Conservation (phyloP, 2,329 filamentous ascomycete genomes). For the Cladophialophora bantiana region DNA sequence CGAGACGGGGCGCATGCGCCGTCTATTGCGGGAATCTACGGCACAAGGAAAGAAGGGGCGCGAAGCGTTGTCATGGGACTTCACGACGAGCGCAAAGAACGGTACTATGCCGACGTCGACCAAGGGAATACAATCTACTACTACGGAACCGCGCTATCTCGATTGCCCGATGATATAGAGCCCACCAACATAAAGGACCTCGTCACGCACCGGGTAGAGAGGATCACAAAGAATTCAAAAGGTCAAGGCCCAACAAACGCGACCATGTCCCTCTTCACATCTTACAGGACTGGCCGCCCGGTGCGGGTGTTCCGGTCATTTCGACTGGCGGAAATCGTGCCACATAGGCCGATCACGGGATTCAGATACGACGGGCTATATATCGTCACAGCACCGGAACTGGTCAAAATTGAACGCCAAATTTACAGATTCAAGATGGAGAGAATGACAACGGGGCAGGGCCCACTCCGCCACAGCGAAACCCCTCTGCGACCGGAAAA, state of each 20-base stretch:
- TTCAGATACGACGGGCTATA: slow-evolving; percentile 68
- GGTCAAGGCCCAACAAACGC: slow-evolving; percentile 43
- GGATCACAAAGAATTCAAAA: slow-evolving; percentile 30
- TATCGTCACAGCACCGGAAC: slow-evolving; percentile 49
- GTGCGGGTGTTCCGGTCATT: slow-evolving; percentile 61
- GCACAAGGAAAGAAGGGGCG: slow-evolving; percentile 55
- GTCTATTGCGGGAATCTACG: slow-evolving; percentile 54
- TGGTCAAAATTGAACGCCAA: slow-evolving; percentile 50
- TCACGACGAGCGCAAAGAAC: slow-evolving; percentile 39
- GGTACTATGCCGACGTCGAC: slow-evolving; percentile 59
- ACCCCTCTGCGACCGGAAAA: slow-evolving; percentile 11
- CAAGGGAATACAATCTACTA: slow-evolving; percentile 59
- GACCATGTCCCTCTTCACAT: slow-evolving; percentile 55
- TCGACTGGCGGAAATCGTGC: slow-evolving; percentile 44
- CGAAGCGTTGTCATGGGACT: slow-evolving; percentile 62
- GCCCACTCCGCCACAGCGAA: slow-evolving; percentile 29
- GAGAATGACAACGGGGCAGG: slow-evolving; percentile 51
- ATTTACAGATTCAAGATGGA: slow-evolving; percentile 58
- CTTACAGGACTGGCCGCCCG: slow-evolving; percentile 46
- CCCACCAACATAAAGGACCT: slow-evolving; percentile 35
- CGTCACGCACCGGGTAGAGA: slow-evolving; percentile 2
- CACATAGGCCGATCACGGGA: slow-evolving; percentile 56
- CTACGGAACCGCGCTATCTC: slow-evolving; percentile 54
- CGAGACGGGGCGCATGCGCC: slow-evolving; percentile 43
- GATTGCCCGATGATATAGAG: slow-evolving; percentile 42